A percentile compares a stretch with the other conserved stretches of the same genome.
Evolutionary conservation across 2,329 filamentous ascomycete genomes (phyloP).

Genomic region (Colletotrichum cuscutae): DNA sequence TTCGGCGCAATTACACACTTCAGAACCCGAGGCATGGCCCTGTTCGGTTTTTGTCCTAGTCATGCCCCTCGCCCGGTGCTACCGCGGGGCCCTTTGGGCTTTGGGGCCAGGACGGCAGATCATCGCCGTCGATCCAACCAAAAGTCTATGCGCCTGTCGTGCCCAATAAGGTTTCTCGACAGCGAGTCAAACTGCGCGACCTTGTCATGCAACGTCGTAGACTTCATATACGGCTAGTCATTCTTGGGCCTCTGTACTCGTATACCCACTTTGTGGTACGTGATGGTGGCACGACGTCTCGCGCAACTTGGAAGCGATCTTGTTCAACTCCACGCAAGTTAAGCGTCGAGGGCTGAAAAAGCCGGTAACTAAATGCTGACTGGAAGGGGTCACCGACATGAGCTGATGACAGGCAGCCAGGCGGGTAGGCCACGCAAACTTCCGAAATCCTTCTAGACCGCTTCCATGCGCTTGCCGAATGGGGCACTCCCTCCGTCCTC

Average conservation of each 20-base stretch:
- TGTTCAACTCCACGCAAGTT: background rate
- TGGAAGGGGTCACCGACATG: conserved; percentile 8
- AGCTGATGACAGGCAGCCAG: conserved; percentile 11
- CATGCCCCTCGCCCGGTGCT: conserved; percentile 8
- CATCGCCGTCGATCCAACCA: conserved; percentile 15
- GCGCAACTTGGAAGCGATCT: background rate
- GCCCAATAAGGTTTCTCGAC: background rate
- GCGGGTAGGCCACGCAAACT: background rate
- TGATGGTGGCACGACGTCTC: background rate
- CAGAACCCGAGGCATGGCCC: background rate
- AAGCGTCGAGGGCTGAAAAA: background rate
- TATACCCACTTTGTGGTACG: background rate
- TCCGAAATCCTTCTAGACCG: conserved; percentile 21
- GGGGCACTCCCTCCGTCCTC: conserved; percentile 6
- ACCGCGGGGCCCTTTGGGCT: conserved; percentile 6
- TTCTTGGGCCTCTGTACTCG: background rate
- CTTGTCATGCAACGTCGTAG: background rate
- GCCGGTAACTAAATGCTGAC: background rate
- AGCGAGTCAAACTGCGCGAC: background rate
- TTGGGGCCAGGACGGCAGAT: conserved; percentile 4
- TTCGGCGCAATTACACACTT: conserved; percentile 28
- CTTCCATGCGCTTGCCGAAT: conserved; percentile 30
- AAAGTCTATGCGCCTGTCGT: background rate
- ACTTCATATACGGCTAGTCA: background rate
- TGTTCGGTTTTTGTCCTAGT: background rate